Percentiles rank a stretch among this genome's conserved stretches.
Conservation (phyloP, 1,284 basidiomycete species). For the Melanopsichium pennsylvanicum region DNA sequence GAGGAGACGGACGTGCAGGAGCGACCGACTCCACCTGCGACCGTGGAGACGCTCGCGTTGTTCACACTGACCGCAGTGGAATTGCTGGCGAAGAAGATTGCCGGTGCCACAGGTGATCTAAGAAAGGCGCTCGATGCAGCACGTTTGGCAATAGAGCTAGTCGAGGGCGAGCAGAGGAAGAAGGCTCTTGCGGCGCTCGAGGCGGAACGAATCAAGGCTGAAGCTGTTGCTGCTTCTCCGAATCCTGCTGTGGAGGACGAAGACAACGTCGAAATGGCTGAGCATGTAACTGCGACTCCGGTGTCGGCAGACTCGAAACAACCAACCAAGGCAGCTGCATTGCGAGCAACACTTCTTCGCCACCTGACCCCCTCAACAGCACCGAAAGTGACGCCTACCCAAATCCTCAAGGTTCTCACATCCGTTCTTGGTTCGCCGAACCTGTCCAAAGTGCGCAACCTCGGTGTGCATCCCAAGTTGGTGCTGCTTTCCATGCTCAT, state of each 20-base stretch:
- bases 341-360: constrained; percentile 31
- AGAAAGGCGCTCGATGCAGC: constrained; percentile 66
- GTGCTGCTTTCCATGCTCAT: constrained; percentile 57
- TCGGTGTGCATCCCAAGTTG: constrained; percentile 62
- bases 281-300: too few relatives aligned
- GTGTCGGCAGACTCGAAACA: too few relatives aligned
- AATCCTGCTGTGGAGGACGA: too few relatives aligned
- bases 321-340: neutral
- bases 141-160: constrained; percentile 64
- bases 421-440: constrained; percentile 59
- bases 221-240: too few relatives aligned
- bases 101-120: constrained; percentile 66
- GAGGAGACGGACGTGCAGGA: neutral
- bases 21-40: too few relatives aligned
- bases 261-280: too few relatives aligned
- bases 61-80: constrained; percentile 66
- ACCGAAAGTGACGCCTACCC: constrained; percentile 57
- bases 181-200: constrained; percentile 31
- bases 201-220: constrained; percentile 12
- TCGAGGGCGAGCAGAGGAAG: constrained; percentile 59
- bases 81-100: constrained; percentile 67
- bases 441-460: constrained; percentile 53
- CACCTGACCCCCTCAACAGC: constrained; percentile 49
- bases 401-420: constrained; percentile 62
- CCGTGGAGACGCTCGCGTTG: constrained; percentile 49